Evolutionary conservation across 2,329 filamentous ascomycete species (phyloP), one percentile per base, ranked within the genome.

Genomic region (Davidsoniella australis): DNA sequence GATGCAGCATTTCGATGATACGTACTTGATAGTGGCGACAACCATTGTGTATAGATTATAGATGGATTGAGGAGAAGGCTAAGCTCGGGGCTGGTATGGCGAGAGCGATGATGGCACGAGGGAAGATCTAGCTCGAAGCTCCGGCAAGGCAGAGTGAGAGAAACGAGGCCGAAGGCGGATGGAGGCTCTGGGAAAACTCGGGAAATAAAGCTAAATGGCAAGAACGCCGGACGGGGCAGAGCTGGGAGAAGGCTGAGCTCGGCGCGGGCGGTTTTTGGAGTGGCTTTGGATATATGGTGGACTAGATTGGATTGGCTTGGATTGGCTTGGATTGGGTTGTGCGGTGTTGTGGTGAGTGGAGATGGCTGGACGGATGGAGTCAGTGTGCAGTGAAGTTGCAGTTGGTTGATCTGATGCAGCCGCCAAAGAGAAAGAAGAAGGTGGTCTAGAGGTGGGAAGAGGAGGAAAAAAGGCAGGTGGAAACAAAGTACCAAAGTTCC

Each of bases 11-110:
- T 23, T 20, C 23, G 24, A 26, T 29, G 18, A 24, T 24, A 63
- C 74, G 62, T 66, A 78, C 74, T 78, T 78, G 66, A 78, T 78
- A 59, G 74, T 78, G 68, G 73, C 73, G 65, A 76, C 73, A 60
- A 76, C 73, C 68, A 76, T 73, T 63, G 68, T 73, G 64, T 26
- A 44, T 43, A 29, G 24, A 41, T 23, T 26, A 44, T 43, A 29
- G 29, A 9, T 33, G 12, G 29, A 33, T 9, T 33, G 29, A 33
- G 29, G 29, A 33, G 29, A 33, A 33, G 29, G 29, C 20, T 29
- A 33, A 12, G 29, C 20, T 29, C n/a, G 14, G 20, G 20, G 24
- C 20, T 16, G 26, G 12, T 48, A 42, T 18, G 17, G 40, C 17
- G 18, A 12, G 24, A 33, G 47, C 24, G 49, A 26, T 17, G 24